A percentile compares a stretch with the other conserved stretches of the same genome.
Conservation (phyloP, 73 alveolate genomes). For the Stentor roeselii region DNA sequence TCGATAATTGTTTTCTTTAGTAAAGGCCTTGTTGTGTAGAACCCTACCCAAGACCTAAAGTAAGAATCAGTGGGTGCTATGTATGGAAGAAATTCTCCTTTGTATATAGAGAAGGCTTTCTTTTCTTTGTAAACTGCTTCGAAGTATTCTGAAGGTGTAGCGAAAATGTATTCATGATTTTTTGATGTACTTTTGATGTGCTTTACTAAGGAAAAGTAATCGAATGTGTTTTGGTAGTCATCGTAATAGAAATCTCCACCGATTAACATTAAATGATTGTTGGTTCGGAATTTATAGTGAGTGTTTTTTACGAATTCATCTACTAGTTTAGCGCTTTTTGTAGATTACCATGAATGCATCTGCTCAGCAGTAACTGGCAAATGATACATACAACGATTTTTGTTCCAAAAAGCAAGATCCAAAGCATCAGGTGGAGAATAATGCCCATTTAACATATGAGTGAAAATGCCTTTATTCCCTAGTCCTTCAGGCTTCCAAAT, state of each 20-base stretch:
- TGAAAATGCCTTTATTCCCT: neutral
- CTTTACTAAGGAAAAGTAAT: neutral
- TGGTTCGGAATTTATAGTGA: neutral
- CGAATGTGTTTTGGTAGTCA: neutral
- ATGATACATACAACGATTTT: neutral
- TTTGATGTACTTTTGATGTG: no score
- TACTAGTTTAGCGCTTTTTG: neutral
- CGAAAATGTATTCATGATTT: neutral
- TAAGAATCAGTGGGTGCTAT: neutral
- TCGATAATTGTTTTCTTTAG: neutral
- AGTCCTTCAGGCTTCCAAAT: neutral
- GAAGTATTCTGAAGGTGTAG: slow-evolving; percentile 24
- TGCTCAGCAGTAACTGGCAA: neutral
- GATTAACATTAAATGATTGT: neutral
- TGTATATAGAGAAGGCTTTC: neutral
- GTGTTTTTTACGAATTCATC: neutral
- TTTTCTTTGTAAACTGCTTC: neutral
- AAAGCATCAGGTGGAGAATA: neutral
- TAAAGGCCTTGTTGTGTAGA: slow-evolving; percentile 23
- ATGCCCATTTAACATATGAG: neutral
- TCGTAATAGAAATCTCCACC: slow-evolving; percentile 11
- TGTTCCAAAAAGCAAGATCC: neutral
- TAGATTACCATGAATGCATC: neutral
- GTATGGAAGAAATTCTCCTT: slow-evolving; percentile 21
- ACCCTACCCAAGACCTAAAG: neutral